These are phyloP conservation scores for Nymphaea colorata DNA, from an alignment of 164 flowering plant genomes.

Conservation along the genomic window DNA sequence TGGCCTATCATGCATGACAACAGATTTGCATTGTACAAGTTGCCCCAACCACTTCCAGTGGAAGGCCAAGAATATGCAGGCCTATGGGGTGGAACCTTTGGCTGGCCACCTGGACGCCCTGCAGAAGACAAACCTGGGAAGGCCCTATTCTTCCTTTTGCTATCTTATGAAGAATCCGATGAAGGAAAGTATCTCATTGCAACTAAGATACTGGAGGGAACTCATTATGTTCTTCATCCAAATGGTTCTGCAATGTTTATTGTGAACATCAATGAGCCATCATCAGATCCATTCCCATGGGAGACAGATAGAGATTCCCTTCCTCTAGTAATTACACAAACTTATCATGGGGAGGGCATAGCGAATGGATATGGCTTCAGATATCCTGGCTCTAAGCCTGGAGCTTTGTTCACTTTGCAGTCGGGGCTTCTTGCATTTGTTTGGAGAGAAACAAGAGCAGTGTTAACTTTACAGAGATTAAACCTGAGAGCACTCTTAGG, in stretches of 20 bases:
- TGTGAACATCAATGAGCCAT: conserved; percentile 58
- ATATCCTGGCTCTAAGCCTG: conserved; percentile 96
- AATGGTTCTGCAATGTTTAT: conserved; percentile 96
- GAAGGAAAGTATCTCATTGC: conserved; percentile 55
- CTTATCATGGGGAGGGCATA: conserved; percentile 83
- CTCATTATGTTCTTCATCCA: conserved; percentile 89
- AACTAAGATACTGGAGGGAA: conserved; percentile 94
- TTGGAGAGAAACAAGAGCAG: conserved; percentile 75
- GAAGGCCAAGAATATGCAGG: conserved; percentile 64
- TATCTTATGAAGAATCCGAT: conserved; percentile 71
- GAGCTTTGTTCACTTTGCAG: conserved; percentile 64
- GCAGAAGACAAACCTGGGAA: conserved; percentile 81
- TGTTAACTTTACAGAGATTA: conserved; percentile 75
- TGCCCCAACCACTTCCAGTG: conserved; percentile 42
- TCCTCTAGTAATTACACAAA: conserved; percentile 33
- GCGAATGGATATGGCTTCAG: conserved; percentile 94
- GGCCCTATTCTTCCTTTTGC: conserved; percentile 76
- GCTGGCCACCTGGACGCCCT: conserved; percentile 86
- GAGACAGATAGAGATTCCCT: conserved; percentile 36
- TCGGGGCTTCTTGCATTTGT: conserved; percentile 69
- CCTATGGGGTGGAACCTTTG: conserved; percentile 89
- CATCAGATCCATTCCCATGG: conserved; percentile 68
- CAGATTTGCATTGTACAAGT: conserved; percentile 77
- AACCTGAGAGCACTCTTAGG: conserved; percentile 59
- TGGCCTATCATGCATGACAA: conserved; percentile 93